Conservation (phyloP, 163 green algal species). For the Chlamydomonas reinhardtii region DNA sequence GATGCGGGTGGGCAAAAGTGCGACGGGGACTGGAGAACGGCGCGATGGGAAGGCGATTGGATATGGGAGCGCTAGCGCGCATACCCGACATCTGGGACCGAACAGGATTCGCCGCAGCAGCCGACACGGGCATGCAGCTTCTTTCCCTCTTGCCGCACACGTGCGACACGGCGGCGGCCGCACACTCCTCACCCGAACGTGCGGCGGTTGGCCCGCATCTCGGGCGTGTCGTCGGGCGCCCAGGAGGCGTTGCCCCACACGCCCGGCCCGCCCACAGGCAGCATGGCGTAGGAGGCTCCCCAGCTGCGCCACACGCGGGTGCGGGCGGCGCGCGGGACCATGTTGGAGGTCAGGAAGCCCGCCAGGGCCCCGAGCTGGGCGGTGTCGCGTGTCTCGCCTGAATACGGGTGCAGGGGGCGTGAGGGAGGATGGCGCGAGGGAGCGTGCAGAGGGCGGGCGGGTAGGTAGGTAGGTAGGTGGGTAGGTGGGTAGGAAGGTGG, state of each 20-base stretch:
- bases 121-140: too few relatives aligned
- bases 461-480: not conserved
- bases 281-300: constrained; percentile 82
- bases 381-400: constrained; percentile 86
- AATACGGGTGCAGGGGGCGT: not conserved
- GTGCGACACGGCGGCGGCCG: too few relatives aligned
- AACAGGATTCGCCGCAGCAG: too few relatives aligned
- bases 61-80: too few relatives aligned
- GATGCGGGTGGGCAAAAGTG: too few relatives aligned
- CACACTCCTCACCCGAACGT: constrained; percentile 65
- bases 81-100: too few relatives aligned
- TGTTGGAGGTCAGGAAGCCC: constrained; percentile 58
- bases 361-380: constrained; percentile 70
- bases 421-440: not conserved
- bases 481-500: too few relatives aligned
- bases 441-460: not conserved
- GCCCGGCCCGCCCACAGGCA: constrained; percentile 81
- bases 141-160: too few relatives aligned
- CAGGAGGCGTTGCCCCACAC: constrained; percentile 87
- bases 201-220: constrained; percentile 51
- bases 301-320: constrained; percentile 80
- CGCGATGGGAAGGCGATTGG: too few relatives aligned
- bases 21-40: too few relatives aligned
- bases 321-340: constrained; percentile 58
- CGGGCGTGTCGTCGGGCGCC: constrained; percentile 79